phyloP scores from a whole-genome alignment of 306 rosid genomes.

The Fagus sylvatica region DNA sequence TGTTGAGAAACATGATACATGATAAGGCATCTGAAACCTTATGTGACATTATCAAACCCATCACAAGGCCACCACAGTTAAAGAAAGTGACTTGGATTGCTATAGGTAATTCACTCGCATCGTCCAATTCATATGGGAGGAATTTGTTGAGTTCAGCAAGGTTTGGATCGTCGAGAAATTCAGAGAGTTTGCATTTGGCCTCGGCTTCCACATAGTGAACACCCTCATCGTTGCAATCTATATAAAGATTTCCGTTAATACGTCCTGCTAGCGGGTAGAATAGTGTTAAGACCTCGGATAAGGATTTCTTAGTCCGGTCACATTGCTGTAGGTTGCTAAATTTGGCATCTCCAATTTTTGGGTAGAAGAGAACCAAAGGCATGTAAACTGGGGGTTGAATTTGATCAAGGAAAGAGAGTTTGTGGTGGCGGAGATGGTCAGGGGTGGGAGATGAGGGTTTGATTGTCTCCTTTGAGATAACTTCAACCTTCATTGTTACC shows the following conservation, averaged over 20 bases:
- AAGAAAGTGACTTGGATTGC: constrained; percentile 25
- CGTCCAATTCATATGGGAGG: constrained; percentile 13
- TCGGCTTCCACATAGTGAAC: not conserved
- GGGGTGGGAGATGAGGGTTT: constrained; percentile 30
- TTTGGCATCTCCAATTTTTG: not conserved
- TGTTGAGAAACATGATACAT: constrained; percentile 20
- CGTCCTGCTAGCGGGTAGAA: constrained; percentile 25
- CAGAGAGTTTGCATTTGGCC: constrained; percentile 3
- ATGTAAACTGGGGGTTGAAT: constrained; percentile 11
- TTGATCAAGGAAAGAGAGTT: constrained; percentile 32
- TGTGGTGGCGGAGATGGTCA: constrained; percentile 4
- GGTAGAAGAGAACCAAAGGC: constrained; percentile 25
- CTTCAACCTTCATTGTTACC: not conserved
- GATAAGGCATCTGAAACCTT: constrained; percentile 30
- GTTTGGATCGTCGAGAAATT: not conserved
- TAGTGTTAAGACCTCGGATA: constrained; percentile 10
- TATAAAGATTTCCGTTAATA: not conserved
- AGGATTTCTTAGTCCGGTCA: not conserved
- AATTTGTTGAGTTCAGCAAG: constrained; percentile 14
- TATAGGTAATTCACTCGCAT: constrained; percentile 5
- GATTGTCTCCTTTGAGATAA: not conserved
- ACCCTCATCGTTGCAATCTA: constrained; percentile 8
- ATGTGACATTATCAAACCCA: constrained; percentile 31
- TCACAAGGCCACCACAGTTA: constrained; percentile 28
- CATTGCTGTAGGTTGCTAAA: not conserved